Conservation (phyloP, 169 alveolate genomes). For the Plasmodium inui region DNA sequence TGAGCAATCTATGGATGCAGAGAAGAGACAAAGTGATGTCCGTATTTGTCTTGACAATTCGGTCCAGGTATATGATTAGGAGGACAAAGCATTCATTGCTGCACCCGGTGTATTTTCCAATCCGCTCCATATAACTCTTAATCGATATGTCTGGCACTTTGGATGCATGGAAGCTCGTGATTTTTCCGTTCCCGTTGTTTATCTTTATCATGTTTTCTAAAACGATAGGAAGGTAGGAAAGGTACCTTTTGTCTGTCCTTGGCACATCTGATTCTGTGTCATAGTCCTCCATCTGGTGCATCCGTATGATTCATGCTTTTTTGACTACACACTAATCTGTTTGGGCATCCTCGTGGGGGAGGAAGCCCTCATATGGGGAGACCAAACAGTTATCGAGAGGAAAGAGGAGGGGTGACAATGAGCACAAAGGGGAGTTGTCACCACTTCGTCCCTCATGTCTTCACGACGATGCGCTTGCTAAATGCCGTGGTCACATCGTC, state of each 20-base stretch:
- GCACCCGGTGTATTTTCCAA: constrained; percentile 91
- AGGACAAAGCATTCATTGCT: constrained; percentile 90
- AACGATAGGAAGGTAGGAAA: constrained; percentile 41
- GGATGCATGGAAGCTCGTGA: constrained; percentile 90
- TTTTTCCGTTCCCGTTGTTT: constrained; percentile 72
- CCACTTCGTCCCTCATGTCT: too few species aligned
- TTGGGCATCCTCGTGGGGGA: too few species aligned
- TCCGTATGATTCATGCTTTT: not conserved
- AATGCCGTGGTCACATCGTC: too few species aligned
- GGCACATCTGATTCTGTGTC: constrained; percentile 41
- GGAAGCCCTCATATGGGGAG: not conserved
- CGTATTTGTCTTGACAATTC: constrained; percentile 83
- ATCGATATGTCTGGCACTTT: constrained; percentile 89
- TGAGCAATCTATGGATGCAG: constrained; percentile 90
- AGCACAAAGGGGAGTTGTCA: too few species aligned
- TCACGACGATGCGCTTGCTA: too few species aligned
- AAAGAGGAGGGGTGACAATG: too few species aligned
- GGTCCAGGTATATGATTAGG: constrained; percentile 87
- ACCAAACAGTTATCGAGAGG: not conserved
- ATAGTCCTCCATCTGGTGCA: not conserved
- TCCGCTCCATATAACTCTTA: constrained; percentile 86
- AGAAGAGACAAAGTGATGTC: constrained; percentile 84
- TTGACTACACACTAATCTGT: not conserved
- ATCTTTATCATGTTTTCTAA: constrained; percentile 23
- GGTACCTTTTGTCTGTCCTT: constrained; percentile 29